phyloP scores from a whole-genome alignment of 495 filamentous ascomycete genomes.

The Beverwykella pulmonaria region DNA sequence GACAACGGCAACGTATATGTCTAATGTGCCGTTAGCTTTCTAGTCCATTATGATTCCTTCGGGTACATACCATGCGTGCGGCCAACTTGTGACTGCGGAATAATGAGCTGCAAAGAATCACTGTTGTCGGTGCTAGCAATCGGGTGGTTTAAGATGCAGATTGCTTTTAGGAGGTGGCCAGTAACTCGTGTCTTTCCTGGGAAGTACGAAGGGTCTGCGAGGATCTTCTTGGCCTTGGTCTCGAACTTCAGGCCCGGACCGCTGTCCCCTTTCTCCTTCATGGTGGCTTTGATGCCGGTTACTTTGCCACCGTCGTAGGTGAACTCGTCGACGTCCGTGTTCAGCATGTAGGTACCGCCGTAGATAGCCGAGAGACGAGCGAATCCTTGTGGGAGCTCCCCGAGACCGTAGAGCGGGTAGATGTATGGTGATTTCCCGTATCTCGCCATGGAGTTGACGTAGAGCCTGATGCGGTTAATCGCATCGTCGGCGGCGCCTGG shows the following conservation, averaged over 20 bases:
- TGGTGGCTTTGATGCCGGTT: conserved; percentile 92
- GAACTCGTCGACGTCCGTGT: conserved; percentile 89
- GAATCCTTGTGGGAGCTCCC: conserved; percentile 97
- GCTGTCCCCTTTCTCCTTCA: conserved; percentile 77
- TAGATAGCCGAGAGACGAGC: conserved; percentile 97
- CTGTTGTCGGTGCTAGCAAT: conserved; percentile 80
- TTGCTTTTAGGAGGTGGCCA: conserved; percentile 90
- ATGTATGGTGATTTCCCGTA: conserved; percentile 99
- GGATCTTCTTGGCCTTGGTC: conserved; percentile 93
- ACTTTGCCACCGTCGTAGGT: conserved; percentile 81
- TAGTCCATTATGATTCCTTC: not conserved
- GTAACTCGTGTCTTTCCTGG: conserved; percentile 80
- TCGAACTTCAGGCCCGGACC: conserved; percentile 87
- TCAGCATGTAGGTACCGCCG: conserved; percentile 98
- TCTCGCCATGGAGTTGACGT: conserved; percentile 96
- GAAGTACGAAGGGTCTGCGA: conserved; percentile 98
- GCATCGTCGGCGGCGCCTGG: conserved; percentile 78
- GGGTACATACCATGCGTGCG: conserved; percentile 86
- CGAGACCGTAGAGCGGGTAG: conserved; percentile 96
- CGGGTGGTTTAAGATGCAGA: conserved; percentile 97
- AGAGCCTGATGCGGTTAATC: conserved; percentile 89
- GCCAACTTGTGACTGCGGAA: conserved; percentile 94
- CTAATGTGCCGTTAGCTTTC: conserved; percentile 51
- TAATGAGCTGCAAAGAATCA: conserved; percentile 95
- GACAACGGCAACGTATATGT: conserved; percentile 98